phyloP scores from a whole-genome alignment of 1,284 basidiomycete species.

The Apiotrichum domesticum region DNA sequence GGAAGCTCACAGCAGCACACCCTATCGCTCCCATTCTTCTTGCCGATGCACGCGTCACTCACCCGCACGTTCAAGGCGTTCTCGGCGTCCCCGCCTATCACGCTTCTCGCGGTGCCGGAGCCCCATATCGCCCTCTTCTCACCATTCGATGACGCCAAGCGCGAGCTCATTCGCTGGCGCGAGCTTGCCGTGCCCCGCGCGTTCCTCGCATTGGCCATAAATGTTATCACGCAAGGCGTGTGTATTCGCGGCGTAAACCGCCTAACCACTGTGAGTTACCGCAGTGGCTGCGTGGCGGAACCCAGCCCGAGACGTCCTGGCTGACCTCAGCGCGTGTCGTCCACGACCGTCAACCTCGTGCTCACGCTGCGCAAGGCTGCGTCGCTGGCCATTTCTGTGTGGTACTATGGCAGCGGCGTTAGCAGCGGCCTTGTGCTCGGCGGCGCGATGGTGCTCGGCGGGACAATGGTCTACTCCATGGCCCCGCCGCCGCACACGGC shows the following conservation, averaged over 20 bases:
- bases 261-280: conserved; percentile 54
- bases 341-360: conserved; percentile 78
- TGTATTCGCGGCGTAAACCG: conserved; percentile 88
- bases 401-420: conserved; percentile 41
- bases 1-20: conserved; percentile 39
- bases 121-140: conserved; percentile 10
- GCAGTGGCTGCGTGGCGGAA: background rate
- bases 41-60: conserved; percentile 58
- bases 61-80: conserved; percentile 45
- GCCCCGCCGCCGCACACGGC: conserved; percentile 11
- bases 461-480: conserved; percentile 27
- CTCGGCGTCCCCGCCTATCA: conserved; percentile 31
- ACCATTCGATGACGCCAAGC: conserved; percentile 3
- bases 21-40: conserved; percentile 68
- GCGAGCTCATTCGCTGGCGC: conserved; percentile 7
- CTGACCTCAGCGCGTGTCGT: conserved; percentile 53
- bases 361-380: conserved; percentile 84
- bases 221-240: conserved; percentile 77
- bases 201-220: conserved; percentile 62
- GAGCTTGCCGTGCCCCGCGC: conserved; percentile 55
- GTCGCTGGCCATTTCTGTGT: conserved; percentile 61
- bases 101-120: conserved; percentile 28
- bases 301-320: background rate
- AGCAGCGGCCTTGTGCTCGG: conserved; percentile 36
- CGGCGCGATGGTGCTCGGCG: conserved; percentile 40